Base-by-base conservation (phyloP, 2,329 filamentous ascomycete species). In the Zasmidium cellare region DNA sequence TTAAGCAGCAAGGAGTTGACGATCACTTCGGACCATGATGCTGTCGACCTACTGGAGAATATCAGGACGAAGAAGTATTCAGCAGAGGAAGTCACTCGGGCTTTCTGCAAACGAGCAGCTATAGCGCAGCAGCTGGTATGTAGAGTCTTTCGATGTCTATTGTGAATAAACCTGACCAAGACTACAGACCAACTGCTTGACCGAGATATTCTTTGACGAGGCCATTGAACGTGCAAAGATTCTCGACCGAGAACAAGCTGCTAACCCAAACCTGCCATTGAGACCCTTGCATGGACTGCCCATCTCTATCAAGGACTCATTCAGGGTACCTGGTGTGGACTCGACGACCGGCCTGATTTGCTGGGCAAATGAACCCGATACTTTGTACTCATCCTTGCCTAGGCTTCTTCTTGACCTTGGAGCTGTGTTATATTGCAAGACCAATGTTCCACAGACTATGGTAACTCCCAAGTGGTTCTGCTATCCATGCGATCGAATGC, bases 11-110 rank as follows among this genome's bases (percentile, higher is more conserved):
- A 18, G n/a, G 82, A 86, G 58, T 65, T 85, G 19, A 68, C 72
- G 0, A 84, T 86, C 38, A 86, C 83, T 0, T 80, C 83, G 58
- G 65, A 75, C 0, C 80, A 79, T 58, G 78, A 83, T 65, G 76
- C 75, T 9, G 69, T 72, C 2, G 70, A 61, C 6, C 59, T 79
- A 50, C 68, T 72, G 1, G 62, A 74, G 16, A 72, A 68, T 14
- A 72, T 78, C 18, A 59, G 65, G 12, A 64, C 57, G 3, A 66
- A 69, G 16, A 59, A 61, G 28, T 58, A 75, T n/a, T 73, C 52
- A 28, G 58, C 58, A 9, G 54, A 58, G 44, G 56, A 53, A 45
- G 64, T 70, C 7, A 64, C 64, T 1, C 72, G 69, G 2, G 75
- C 78, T 2, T 82, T 81, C 57, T 71, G 69, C 62, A 75, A 76